Evolutionary conservation across 106 monocot species (phyloP).

Genomic region (Cymbidium sinense): DNA sequence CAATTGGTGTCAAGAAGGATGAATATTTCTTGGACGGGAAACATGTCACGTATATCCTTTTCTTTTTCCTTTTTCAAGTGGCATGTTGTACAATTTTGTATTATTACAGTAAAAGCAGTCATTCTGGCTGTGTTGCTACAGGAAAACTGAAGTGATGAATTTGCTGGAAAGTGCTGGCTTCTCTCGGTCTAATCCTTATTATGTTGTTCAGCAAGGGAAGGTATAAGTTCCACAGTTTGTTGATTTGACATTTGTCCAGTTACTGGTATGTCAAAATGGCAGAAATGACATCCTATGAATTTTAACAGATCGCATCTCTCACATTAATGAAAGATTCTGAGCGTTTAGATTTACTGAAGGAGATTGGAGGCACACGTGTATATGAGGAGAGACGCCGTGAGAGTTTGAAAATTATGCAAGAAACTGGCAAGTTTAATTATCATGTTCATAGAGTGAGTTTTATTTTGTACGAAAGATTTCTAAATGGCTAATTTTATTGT

Average conservation of each 20-base stretch:
- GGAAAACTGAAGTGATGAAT: slow-evolving; percentile 99
- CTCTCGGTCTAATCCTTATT: slow-evolving; percentile 98
- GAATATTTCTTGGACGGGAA: slow-evolving; percentile 98
- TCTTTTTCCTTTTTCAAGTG: neutral
- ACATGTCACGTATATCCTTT: slow-evolving; percentile 72
- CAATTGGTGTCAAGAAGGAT: slow-evolving; percentile 93
- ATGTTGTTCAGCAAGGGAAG: slow-evolving; percentile 99
- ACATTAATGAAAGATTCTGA: slow-evolving; percentile 98
- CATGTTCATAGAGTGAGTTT: neutral
- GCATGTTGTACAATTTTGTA: slow-evolving; percentile 5
- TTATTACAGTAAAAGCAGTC: neutral
- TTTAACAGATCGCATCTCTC: slow-evolving; percentile 78
- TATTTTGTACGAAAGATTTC: neutral
- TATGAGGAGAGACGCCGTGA: slow-evolving; percentile 95
- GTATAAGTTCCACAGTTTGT: slow-evolving; percentile 23
- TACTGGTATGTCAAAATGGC: neutral
- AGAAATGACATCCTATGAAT: slow-evolving; percentile 2
- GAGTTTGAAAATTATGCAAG: slow-evolving; percentile 99
- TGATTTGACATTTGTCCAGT: neutral
- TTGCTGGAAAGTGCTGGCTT: slow-evolving; percentile 98
- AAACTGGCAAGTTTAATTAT: slow-evolving; percentile 63
- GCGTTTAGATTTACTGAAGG: slow-evolving; percentile 87
- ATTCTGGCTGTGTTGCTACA: slow-evolving; percentile 15
- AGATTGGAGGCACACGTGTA: slow-evolving; percentile 95
- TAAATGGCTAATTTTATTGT: neutral